Percentiles rank a stretch among this genome's conserved stretches.
These are phyloP conservation scores for Emergomyces orientalis DNA, from an alignment of 2,329 filamentous ascomycete genomes.

Conservation along the genomic window DNA sequence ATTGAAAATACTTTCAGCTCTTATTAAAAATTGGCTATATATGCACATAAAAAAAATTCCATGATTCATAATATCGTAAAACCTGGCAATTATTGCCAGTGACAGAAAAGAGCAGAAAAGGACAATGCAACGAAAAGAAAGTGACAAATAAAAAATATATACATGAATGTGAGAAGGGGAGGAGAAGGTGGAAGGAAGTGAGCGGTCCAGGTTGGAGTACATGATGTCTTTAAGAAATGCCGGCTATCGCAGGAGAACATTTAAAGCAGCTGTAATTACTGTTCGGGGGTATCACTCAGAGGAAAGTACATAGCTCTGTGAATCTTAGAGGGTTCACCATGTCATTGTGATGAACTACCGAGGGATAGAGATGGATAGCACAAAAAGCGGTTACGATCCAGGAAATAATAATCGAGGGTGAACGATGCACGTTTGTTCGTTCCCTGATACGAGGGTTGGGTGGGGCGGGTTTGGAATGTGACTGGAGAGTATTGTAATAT, in stretches of 20 bases:
- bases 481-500: neutral
- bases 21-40: neutral
- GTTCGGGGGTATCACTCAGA: neutral
- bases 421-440: neutral
- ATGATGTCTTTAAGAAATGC: neutral
- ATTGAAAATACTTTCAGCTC: neutral
- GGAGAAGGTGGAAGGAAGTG: neutral
- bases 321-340: neutral
- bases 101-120: neutral
- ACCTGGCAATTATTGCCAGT: neutral
- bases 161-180: neutral
- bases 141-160: neutral
- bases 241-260: neutral
- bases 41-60: neutral
- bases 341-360: neutral
- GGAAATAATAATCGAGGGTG: neutral
- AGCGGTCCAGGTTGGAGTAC: neutral
- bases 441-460: neutral
- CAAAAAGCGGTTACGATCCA: neutral
- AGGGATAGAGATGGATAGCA: neutral
- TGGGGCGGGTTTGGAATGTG: neutral
- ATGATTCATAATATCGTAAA: conserved; percentile 1
- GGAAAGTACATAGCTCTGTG: neutral
- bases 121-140: neutral
- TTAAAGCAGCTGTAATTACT: neutral